phyloP scores from a whole-genome alignment of 805 yeast genomes.

The Monosporozyma solicola region DNA sequence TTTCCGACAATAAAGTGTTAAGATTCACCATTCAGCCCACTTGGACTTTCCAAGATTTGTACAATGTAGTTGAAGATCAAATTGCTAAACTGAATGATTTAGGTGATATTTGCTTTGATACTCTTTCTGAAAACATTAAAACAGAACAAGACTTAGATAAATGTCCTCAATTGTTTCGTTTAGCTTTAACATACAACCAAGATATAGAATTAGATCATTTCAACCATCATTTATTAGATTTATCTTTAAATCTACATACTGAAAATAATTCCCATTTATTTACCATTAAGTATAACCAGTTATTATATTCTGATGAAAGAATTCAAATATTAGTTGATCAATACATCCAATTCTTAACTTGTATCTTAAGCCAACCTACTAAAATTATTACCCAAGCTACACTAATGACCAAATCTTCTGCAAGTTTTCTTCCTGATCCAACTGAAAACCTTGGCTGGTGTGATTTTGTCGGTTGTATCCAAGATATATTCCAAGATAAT shows the following conservation, averaged over 20 bases:
- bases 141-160: slow-evolving; percentile 41
- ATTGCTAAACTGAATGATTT: slow-evolving; percentile 21
- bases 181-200: slow-evolving; percentile 33
- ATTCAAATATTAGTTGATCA: slow-evolving; percentile 66
- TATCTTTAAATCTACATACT: slow-evolving; percentile 32
- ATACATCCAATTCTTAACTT: slow-evolving; percentile 43
- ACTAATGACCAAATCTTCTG: slow-evolving; percentile 62
- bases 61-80: slow-evolving; percentile 33
- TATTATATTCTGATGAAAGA: slow-evolving; percentile 64
- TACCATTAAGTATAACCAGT: slow-evolving; percentile 51
- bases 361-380: slow-evolving; percentile 32
- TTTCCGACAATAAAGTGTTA: slow-evolving; percentile 39
- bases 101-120: slow-evolving; percentile 41
- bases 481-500: slow-evolving; percentile 85
- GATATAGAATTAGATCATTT: slow-evolving; percentile 33
- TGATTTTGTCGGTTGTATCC: slow-evolving; percentile 89
- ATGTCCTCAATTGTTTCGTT: slow-evolving; percentile 54
- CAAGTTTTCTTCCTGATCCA: slow-evolving; percentile 70
- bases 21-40: slow-evolving; percentile 53
- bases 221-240: slow-evolving; percentile 35
- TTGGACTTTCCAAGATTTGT: slow-evolving; percentile 45
- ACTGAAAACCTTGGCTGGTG: slow-evolving; percentile 81
- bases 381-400: slow-evolving; percentile 49
- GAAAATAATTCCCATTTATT: slow-evolving; percentile 10
- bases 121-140: slow-evolving; percentile 46